Conservation (phyloP, 2,329 filamentous ascomycete genomes). For the Cordyceps cicadae region DNA sequence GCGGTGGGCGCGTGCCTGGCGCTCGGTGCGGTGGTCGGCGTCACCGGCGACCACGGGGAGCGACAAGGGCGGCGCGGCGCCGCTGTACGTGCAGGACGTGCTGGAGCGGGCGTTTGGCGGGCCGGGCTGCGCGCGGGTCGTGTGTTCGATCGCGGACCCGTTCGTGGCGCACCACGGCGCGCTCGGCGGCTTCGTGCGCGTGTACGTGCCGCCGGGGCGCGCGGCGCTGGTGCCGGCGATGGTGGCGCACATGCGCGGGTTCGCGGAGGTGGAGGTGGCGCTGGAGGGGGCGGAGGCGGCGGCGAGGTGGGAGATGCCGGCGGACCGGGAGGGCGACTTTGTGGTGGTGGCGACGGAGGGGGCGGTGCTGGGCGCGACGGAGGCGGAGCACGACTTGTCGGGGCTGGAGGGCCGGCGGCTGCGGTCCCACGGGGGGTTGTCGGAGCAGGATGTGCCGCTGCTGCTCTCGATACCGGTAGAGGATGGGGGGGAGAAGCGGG, state of each 20-base stretch:
- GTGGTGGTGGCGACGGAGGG: slow-evolving; percentile 29
- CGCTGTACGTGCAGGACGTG: slow-evolving; percentile 31
- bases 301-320: slow-evolving; percentile 27
- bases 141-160: slow-evolving; percentile 36
- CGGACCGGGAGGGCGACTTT: slow-evolving; percentile 32
- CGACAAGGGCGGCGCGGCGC: slow-evolving; percentile 31
- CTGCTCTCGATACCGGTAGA: slow-evolving; percentile 23
- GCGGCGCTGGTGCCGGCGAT: slow-evolving; percentile 17
- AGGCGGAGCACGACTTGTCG: slow-evolving; percentile 27
- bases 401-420: slow-evolving; percentile 25
- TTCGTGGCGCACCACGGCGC: slow-evolving; percentile 36
- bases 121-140: slow-evolving; percentile 25
- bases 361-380: slow-evolving; percentile 28
- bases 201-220: slow-evolving; percentile 23
- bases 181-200: slow-evolving; percentile 33
- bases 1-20: slow-evolving; percentile 24
- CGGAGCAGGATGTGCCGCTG: slow-evolving; percentile 30
- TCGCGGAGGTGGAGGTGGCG: slow-evolving; percentile 27
- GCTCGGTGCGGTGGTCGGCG: slow-evolving; percentile 28
- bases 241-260: slow-evolving; percentile 19
- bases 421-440: slow-evolving; percentile 33
- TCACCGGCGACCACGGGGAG: slow-evolving; percentile 36
- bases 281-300: slow-evolving; percentile 25
- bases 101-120: slow-evolving; percentile 24
- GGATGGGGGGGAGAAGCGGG: slow-evolving; percentile 2